Percentiles rank a stretch among this genome's conserved stretches.
phyloP scores from a whole-genome alignment of 495 filamentous ascomycete genomes.

The Bathelium albidoporum region DNA sequence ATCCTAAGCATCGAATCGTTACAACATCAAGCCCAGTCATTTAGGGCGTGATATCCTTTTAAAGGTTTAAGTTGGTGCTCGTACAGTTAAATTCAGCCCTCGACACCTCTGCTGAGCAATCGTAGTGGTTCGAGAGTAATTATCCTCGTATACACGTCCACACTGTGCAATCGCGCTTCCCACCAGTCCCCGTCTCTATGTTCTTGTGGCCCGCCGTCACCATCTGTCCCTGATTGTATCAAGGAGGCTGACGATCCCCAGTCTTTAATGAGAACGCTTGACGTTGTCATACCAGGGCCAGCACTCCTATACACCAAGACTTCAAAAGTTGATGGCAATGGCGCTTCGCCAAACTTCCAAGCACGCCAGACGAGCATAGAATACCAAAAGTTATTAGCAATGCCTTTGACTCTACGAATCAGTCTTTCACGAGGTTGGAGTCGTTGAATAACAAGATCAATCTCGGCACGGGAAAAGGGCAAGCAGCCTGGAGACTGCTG shows the following conservation, averaged over 20 bases:
- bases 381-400: conserved; percentile 49
- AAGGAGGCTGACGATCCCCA: not conserved
- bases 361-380: conserved; percentile 63
- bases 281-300: not conserved
- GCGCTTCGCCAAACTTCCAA: conserved; percentile 56
- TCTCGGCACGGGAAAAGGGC: conserved; percentile 49
- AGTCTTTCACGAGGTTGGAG: conserved; percentile 41
- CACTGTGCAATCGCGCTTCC: conserved; percentile 21
- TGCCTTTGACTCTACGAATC: conserved; percentile 28
- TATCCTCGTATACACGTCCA: conserved; percentile 17
- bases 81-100: not conserved
- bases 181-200: conserved; percentile 22
- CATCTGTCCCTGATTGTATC: not conserved
- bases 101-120: conserved; percentile 3
- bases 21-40: too few relatives aligned
- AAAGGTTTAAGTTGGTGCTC: not conserved
- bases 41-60: too few relatives aligned
- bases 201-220: not conserved
- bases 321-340: conserved; percentile 52
- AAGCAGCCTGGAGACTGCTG: conserved; percentile 32
- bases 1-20: too few relatives aligned
- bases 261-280: not conserved
- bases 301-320: conserved; percentile 34
- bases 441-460: conserved; percentile 45
- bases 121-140: conserved; percentile 8